Base-by-base conservation (phyloP, 2,329 filamentous ascomycete species). In the Blastomyces silverae region DNA sequence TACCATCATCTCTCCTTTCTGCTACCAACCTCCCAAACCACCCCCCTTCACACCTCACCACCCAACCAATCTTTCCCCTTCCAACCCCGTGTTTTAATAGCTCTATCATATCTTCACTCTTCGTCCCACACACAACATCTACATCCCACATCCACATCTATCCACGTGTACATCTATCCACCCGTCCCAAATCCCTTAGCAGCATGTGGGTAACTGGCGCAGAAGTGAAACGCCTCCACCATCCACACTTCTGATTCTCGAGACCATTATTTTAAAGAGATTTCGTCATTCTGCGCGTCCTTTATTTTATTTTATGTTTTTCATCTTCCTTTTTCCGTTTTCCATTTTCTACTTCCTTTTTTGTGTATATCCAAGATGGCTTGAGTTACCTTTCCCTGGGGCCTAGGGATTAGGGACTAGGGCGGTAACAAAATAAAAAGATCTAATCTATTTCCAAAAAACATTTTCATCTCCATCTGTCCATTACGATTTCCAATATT, bases 61-160 rank as follows among this genome's bases (percentile, higher is more conserved):
- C 8, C 15, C 2, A 31, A 28, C 39, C 39, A 37, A 56, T 20
- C 55, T 25, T 25, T 61, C 25, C 44, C 73, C 75, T 73, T 67
- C 67, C 64, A 61, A 56, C 17, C 66, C 66, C 69, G 69, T 78
- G 78, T 79, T 77, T 79, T 79, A 79, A 69, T 79, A 79, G 73
- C 73, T 77, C 53, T 10, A 56, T 56, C 28, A n/a, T 52, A 52
- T 52, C 74, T 77, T 77, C 73, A 70, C 74, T 72, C 73, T 71
- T 71, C 71, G 20, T 37, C 58, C 42, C 50, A 13, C 22, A 28
- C 22, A 52, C 50, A 52, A 1, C 50, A 52, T 52, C 22, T 22
- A 15, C 50, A 15, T 2, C 13, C n/a, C 50, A 52, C 22, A 11
- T 28, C 50, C 22, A 4, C 22, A 52, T 15, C 50, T 52, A 52